These are phyloP conservation scores for Talaromyces proteolyticus DNA, from an alignment of 495 filamentous ascomycete species.

Conservation along the genomic window DNA sequence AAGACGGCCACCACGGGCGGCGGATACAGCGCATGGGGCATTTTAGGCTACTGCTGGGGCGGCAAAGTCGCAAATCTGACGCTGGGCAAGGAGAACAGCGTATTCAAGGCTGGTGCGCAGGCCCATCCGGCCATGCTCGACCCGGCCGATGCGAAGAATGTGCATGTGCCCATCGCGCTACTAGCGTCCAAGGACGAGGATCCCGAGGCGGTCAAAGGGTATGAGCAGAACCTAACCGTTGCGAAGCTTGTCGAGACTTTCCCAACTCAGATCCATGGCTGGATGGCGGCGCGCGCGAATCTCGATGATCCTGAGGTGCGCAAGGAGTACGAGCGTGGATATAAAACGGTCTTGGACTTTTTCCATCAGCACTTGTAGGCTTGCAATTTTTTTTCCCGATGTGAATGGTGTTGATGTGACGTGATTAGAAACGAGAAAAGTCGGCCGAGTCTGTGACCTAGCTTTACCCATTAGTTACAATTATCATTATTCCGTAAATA, in stretches of 20 bases:
- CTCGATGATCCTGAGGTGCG: conserved; percentile 60
- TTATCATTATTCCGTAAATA: no score
- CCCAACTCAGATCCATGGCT: conserved; percentile 78
- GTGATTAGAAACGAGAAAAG: neutral
- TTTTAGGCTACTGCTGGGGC: conserved; percentile 95
- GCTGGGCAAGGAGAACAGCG: conserved; percentile 44
- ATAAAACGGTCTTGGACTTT: conserved; percentile 67
- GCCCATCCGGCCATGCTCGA: conserved; percentile 88
- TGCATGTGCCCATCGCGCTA: conserved; percentile 59
- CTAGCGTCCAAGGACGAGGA: conserved; percentile 66
- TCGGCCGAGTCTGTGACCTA: neutral
- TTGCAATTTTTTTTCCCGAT: neutral
- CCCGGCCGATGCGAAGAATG: conserved; percentile 51
- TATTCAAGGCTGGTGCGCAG: conserved; percentile 65
- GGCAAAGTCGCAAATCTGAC: conserved; percentile 72
- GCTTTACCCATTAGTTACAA: no score
- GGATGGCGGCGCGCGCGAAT: conserved; percentile 78
- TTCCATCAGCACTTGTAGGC: conserved; percentile 68
- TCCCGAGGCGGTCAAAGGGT: conserved; percentile 61
- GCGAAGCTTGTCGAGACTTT: conserved; percentile 78
- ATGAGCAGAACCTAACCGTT: conserved; percentile 58
- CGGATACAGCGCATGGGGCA: conserved; percentile 68
- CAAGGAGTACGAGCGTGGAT: conserved; percentile 75
- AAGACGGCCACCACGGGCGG: conserved; percentile 27
- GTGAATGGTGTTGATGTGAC: neutral